Base-by-base conservation (phyloP, 176 grass and related monocot genomes). In the Triticum monococcum region DNA sequence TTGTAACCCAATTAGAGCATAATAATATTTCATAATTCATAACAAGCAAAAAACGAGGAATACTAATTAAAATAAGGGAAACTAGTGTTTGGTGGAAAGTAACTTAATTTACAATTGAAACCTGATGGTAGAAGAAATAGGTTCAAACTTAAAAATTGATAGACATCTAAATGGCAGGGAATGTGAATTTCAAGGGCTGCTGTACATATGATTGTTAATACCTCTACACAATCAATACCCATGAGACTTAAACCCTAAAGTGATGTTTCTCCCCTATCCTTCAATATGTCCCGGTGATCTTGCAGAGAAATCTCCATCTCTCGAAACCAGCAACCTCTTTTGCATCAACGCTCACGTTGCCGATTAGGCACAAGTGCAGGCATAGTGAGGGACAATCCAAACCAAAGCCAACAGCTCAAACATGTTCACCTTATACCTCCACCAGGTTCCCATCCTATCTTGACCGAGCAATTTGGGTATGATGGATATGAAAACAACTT, bases 11-110 rank as follows among this genome's bases (percentile, higher is more conserved):
- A 89, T 88, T 37, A 84, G 60, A 79, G 62, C 14, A 75, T 65
- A 74, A 86, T 20, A 75, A 65, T 48, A 22, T 41, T 64, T 16
- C 72, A 48, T 76, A 87, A 73, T 79, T 77, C 33, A 79, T 78
- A 83, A 85, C 46, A 73, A 88, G 52, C 17, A 57, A 80, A 78
- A 40, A 57, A 31, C 22, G 12, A 30, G 36, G 35, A 60, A 14
- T 79, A 41, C 7, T 74, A 46, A 59, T 22, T 59, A 72, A 66
- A 90, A 86, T 52, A 28, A 68, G 10, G 32, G 8, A 71, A 78
- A 68, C 38, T 20, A 1, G 12, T 3, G 3, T 67, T 33, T 23
- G 12, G 25, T 26, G 20, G 2, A 26, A 37, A 67, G 4, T 36
- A 59, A 30, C 79, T 79, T 86, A 35, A 41, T 79, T 79, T 36